These are phyloP conservation scores for Calonectria fujianensis DNA, from an alignment of 2,329 filamentous ascomycete species.

Conservation along the genomic window DNA sequence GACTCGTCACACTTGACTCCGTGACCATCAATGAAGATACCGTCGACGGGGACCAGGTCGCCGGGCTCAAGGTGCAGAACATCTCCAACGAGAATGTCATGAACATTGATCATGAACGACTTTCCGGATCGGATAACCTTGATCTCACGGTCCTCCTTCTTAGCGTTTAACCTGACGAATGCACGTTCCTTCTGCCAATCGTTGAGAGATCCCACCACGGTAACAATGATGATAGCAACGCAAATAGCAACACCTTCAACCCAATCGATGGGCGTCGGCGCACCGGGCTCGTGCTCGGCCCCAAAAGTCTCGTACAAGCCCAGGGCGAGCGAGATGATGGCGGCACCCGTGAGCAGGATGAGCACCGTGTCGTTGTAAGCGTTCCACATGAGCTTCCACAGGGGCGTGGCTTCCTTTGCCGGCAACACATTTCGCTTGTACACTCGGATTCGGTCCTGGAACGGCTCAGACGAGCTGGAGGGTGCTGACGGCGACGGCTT, in stretches of 20 bases:
- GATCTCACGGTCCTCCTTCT: constrained; percentile 79
- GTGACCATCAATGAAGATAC: constrained; percentile 76
- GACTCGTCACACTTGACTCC: constrained; percentile 79
- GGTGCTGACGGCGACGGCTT: constrained; percentile 9
- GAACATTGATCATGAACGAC: constrained; percentile 76
- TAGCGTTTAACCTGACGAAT: constrained; percentile 76
- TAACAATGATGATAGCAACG: constrained; percentile 78
- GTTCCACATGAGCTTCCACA: constrained; percentile 40
- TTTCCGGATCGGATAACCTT: constrained; percentile 80
- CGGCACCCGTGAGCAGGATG: constrained; percentile 78
- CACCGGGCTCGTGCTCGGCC: constrained; percentile 60
- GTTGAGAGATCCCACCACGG: constrained; percentile 76
- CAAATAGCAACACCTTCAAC: constrained; percentile 80
- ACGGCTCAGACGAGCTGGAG: constrained; percentile 4
- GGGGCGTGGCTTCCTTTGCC: constrained; percentile 35
- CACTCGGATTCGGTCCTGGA: constrained; percentile 28
- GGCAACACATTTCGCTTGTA: constrained; percentile 39
- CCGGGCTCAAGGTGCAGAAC: constrained; percentile 80
- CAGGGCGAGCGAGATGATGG: constrained; percentile 78
- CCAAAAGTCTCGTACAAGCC: constrained; percentile 80
- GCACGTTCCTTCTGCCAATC: constrained; percentile 81
- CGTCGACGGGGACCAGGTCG: constrained; percentile 81
- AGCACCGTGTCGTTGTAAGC: constrained; percentile 65
- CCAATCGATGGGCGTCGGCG: constrained; percentile 73
- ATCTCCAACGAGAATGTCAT: constrained; percentile 81